A percentile compares a stretch with the other conserved stretches of the same genome.
Conservation (phyloP, 305 asterid genomes). For the Vinca major region DNA sequence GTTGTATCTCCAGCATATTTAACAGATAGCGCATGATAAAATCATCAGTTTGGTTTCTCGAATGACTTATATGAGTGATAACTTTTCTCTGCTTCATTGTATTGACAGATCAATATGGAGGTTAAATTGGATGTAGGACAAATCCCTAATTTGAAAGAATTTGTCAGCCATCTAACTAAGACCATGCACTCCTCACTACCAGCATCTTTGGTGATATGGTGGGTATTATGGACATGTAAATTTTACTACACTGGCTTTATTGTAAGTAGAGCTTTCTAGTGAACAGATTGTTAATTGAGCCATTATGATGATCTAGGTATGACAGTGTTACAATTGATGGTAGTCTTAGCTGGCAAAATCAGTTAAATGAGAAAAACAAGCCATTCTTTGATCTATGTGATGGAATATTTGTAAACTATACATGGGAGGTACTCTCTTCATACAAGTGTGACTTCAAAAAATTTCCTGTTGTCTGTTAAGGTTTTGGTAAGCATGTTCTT, state of each 20-base stretch:
- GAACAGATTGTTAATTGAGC: not conserved
- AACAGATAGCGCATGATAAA: not conserved
- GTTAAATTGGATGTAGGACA: constrained; percentile 48
- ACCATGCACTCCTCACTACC: constrained; percentile 75
- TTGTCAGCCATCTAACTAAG: constrained; percentile 63
- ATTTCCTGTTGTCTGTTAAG: not conserved
- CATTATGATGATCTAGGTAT: constrained; percentile 50
- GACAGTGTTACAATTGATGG: constrained; percentile 81
- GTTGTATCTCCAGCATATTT: not conserved
- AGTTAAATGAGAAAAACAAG: constrained; percentile 68
- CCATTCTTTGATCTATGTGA: constrained; percentile 83
- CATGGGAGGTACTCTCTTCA: constrained; percentile 61
- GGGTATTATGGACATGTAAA: constrained; percentile 16
- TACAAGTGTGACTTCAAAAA: constrained; percentile 3
- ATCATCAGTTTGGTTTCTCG: constrained; percentile 5
- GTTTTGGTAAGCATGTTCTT: constrained; percentile 18
- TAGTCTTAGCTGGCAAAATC: constrained; percentile 74
- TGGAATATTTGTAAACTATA: constrained; percentile 78
- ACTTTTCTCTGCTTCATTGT: constrained; percentile 6
- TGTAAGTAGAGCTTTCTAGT: not conserved
- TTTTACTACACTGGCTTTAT: not conserved
- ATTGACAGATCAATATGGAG: constrained; percentile 76
- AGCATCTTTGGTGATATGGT: constrained; percentile 90
- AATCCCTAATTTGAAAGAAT: constrained; percentile 70
- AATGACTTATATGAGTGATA: constrained; percentile 7